Evolutionary conservation across 352 stramenopile genomes (phyloP), one percentile per base, ranked within the genome.

Genomic region (Globisporangium yorkense): DNA sequence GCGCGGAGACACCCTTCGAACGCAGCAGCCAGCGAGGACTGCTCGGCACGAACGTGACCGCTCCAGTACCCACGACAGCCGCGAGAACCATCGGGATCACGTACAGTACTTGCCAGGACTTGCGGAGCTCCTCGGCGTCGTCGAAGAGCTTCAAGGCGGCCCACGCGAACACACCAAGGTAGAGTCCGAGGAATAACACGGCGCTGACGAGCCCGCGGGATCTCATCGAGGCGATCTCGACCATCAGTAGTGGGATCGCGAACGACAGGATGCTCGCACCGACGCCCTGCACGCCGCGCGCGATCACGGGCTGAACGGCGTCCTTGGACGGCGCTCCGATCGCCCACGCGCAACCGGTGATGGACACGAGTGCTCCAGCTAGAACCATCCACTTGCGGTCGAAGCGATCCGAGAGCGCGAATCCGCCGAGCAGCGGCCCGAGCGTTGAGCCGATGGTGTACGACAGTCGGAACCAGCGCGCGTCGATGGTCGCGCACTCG

Each of bases 1-100:
- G 43, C 3, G 43, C 43, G 12, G 18, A 47, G 6, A 27, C 43
- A 9, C 43, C 39, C 27, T 20, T 47, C 16, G 20, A 47, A 3
- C 5, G 7, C 4, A 47, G n/a, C 16, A 21, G 43, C 43, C 43
- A 47, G 43, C 43, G 43, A 47, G 43, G 43, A 15, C n/a, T 27
- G 43, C 43, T 47, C 43, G 43, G 43, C 43, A 47, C 43, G 43
- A 47, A 47, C 43, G n/a, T 27, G 43, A 47, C 43, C 20, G 43
- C 18, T 6, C 18, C 43, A 18, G 27, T 47, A 18, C 43, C 43
- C 7, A 47, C 43, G 5, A 27, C 16, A 7, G 20, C 43, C 8
- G 43, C n/a, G 15, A 47, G 43, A 9, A 47, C 12, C 18, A 47
- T n/a, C n/a, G 43, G 43, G 43, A 47, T 47, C 18, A 27, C 7